Conservation (phyloP, 2,329 filamentous ascomycete species). For the Pestalotiopsis sp. region DNA sequence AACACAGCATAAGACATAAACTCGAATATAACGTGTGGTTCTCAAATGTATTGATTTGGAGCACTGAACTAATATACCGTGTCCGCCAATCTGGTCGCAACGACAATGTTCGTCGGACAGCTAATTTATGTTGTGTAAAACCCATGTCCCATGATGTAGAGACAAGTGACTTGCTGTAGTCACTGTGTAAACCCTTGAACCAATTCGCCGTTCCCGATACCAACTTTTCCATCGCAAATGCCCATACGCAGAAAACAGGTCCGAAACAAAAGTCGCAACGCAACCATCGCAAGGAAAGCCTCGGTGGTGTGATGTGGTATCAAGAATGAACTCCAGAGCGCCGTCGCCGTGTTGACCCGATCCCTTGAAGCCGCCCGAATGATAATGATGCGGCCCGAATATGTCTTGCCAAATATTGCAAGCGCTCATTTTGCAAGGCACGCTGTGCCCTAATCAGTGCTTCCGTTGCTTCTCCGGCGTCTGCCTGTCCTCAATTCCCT, state of each 20-base stretch:
- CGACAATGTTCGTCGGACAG: not conserved
- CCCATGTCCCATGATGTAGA: not conserved
- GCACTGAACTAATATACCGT: too few species aligned
- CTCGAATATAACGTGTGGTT: too few species aligned
- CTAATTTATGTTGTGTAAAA: not conserved
- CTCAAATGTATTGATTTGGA: too few species aligned
- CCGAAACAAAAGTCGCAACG: not conserved
- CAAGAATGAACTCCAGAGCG: not conserved
- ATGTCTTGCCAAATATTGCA: too few species aligned
- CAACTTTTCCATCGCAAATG: not conserved
- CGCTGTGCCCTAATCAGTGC: slow-evolving; percentile 23
- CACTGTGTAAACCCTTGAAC: not conserved
- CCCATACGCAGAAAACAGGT: not conserved
- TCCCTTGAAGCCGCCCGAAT: not conserved
- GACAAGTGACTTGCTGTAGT: not conserved
- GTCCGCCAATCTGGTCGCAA: not conserved
- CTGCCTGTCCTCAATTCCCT: slow-evolving; percentile 58
- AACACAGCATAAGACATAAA: too few species aligned
- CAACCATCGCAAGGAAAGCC: not conserved
- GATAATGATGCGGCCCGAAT: not conserved
- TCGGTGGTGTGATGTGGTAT: slow-evolving; percentile 2
- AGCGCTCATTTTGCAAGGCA: not conserved
- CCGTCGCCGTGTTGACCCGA: not conserved
- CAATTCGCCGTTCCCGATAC: not conserved
- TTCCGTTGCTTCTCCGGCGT: slow-evolving; percentile 46